Percentiles rank a stretch among this genome's conserved stretches.
Conservation (phyloP, 345 rosid genomes). For the Linum tenue region DNA sequence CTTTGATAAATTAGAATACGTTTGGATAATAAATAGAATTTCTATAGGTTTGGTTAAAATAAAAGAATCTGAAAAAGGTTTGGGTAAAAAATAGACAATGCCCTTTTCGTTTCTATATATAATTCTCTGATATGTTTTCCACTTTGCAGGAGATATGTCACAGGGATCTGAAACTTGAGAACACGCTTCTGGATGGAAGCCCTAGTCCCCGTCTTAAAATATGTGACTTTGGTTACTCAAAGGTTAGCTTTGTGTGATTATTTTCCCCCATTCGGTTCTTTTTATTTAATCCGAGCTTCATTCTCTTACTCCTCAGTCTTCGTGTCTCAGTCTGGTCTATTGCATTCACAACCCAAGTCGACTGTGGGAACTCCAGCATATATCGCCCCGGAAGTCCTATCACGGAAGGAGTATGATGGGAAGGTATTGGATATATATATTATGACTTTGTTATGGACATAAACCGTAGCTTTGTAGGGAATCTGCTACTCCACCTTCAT, state of each 20-base stretch:
- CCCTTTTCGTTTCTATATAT: too few relatives aligned
- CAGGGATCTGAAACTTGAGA: conserved; percentile 5
- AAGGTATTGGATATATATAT: neutral
- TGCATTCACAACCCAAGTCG: conserved; percentile 4
- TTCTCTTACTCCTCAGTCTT: neutral
- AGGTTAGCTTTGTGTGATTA: neutral
- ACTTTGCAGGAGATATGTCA: conserved; percentile 4
- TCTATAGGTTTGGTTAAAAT: too few relatives aligned
- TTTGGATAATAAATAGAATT: too few relatives aligned
- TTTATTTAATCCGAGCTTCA: too few relatives aligned
- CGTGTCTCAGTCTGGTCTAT: conserved; percentile 2
- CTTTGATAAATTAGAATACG: too few relatives aligned
- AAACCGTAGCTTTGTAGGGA: too few relatives aligned
- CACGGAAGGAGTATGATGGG: conserved; percentile 3
- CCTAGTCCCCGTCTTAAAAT: conserved; percentile 2
- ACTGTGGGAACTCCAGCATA: conserved; percentile 2
- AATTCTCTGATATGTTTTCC: neutral
- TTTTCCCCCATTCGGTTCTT: too few relatives aligned
- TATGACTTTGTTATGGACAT: neutral
- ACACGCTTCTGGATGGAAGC: conserved; percentile 6
- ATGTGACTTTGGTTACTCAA: conserved; percentile 4
- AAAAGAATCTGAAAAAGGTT: too few relatives aligned
- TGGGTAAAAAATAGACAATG: too few relatives aligned
- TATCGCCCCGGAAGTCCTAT: conserved; percentile 2
- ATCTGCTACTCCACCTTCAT: neutral